Evolutionary conservation across 2,329 filamentous ascomycete genomes (phyloP), one percentile per base, ranked within the genome.

Genomic region (Triangularia setosa): DNA sequence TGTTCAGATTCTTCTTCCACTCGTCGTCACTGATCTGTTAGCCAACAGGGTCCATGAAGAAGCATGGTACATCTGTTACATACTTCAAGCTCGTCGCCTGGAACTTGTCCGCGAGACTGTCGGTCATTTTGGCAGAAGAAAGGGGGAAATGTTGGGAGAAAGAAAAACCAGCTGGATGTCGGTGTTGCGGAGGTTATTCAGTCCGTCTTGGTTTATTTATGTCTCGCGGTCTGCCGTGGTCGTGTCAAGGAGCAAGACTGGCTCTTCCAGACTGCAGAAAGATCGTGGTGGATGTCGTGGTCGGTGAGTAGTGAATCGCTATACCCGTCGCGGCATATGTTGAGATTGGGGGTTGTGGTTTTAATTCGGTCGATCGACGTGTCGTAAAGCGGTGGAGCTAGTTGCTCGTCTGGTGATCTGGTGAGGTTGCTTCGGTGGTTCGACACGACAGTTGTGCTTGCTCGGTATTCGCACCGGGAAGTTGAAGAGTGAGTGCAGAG

Each of bases 1-100:
- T 78, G 70, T 90, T 92, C 65, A 94, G 79, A 65, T 78, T 85
- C 73, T 87, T 84, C 79, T 91, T 91, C 91, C 91, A 94, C 74
- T 92, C 87, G 71, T 77, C 79, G 73, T 86, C 82, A 75, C 80
- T 82, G 72, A 70, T 73, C 74, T 68, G 74, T 79, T 71, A 79
- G 76, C 30, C 63, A 61, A 67, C 63, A 67, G 6, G 44, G 12
- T 21, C 53, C 40, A 55, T 55, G 52, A 11, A 24, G 25, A 23
- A 27, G 23, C 6, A 23, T 16, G 4, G 14, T 6, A 28, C 2
- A 11, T 18, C 16, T 27, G 52, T 30, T 71, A 72, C 68, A 65
- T 64, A 73, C 79, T 73, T 71, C 72, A 81, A 81, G 33, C 82
- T 83, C 61, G 80, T 78, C 69, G 83, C 65, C 67, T 72, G 83